Evolutionary conservation across 179 eudicot species (phyloP), one percentile per base, ranked within the genome.

Genomic region (Carnegiea gigantea): DNA sequence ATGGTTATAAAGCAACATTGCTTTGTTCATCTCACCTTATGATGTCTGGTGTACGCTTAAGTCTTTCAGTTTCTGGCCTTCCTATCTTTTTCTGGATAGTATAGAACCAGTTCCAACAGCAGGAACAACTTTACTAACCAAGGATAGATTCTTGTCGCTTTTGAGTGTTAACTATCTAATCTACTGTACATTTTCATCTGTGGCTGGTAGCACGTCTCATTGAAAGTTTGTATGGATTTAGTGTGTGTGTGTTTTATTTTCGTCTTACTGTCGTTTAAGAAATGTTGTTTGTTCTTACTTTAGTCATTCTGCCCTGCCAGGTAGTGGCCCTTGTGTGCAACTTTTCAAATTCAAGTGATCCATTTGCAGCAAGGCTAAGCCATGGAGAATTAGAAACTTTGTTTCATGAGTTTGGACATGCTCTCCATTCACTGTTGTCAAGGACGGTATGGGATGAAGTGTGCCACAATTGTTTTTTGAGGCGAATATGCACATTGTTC

Each of bases 391-490:
- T 95, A 53, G 99, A 95, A 88, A 95, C 99, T 40, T 92, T 95
- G 78, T 92, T 95, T 77, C 99, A 95, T 85, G 99, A 95, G 86
- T 95, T 95, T 86, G 99, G 99, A 54, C 99, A 95, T 89, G 99
- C 99, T 78, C 97, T 95, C 83, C 99, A 95, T 84, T 95, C 99
- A 21, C 88, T 95, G 83, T 92, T 95, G 82, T 95, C 99, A 74
- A 91, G 95, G 86, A 95, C 99, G 87, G 99, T 95, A 91, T 65
- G 80, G 46, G 48, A 44, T 68, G 62, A 64, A 62, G 82, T 73
- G 48, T 54, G 68, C 51, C 20, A n/a, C 70, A 30, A 70, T 75
- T 49, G 40, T 72, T 72, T 77, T 57, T 28, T 26, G 70, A 75
- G 65, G 62, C 73, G 73, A 46, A 48, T 26, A 23, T 75, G n/a